Evolutionary conservation across 192 early-diverging fungal species (phyloP).

Genomic region (Mortierella claussenii): DNA sequence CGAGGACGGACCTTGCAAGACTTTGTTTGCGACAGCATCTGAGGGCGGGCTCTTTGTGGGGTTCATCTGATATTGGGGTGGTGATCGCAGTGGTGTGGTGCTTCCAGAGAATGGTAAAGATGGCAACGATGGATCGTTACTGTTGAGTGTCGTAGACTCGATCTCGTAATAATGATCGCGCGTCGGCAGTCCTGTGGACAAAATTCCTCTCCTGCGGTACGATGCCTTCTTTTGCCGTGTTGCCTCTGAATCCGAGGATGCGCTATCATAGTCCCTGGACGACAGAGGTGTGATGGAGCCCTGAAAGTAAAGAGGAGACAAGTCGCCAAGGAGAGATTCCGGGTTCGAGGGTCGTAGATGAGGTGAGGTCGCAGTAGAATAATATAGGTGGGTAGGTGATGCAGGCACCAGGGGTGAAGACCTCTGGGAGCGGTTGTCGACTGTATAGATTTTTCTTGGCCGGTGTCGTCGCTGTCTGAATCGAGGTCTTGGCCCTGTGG

Average conservation of each 20-base stretch:
- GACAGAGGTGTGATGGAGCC: constrained; percentile 36
- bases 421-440: constrained; percentile 40
- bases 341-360: constrained; percentile 43
- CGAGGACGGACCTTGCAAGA: constrained; percentile 34
- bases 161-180: constrained; percentile 50
- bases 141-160: constrained; percentile 46
- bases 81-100: constrained; percentile 38
- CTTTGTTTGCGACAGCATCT: constrained; percentile 29
- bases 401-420: constrained; percentile 45
- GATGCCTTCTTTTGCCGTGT: constrained; percentile 26
- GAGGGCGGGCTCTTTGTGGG: too few species aligned
- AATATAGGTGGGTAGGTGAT: constrained; percentile 47
- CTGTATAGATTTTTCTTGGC: constrained; percentile 49
- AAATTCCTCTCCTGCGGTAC: constrained; percentile 38
- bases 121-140: constrained; percentile 23
- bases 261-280: constrained; percentile 48
- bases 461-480: constrained; percentile 40
- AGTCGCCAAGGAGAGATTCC: constrained; percentile 43
- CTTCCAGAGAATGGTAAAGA: constrained; percentile 29
- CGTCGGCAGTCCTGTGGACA: constrained; percentile 26
- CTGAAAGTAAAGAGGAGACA: constrained; percentile 46
- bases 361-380: constrained; percentile 32
- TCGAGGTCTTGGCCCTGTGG: constrained; percentile 34
- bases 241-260: constrained; percentile 48
- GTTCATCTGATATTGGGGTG: constrained; percentile 3